Percentiles rank a stretch among this genome's conserved stretches.
Evolutionary conservation across 495 filamentous ascomycete species (phyloP).

Genomic region (Aspergillus carlsbadensis): DNA sequence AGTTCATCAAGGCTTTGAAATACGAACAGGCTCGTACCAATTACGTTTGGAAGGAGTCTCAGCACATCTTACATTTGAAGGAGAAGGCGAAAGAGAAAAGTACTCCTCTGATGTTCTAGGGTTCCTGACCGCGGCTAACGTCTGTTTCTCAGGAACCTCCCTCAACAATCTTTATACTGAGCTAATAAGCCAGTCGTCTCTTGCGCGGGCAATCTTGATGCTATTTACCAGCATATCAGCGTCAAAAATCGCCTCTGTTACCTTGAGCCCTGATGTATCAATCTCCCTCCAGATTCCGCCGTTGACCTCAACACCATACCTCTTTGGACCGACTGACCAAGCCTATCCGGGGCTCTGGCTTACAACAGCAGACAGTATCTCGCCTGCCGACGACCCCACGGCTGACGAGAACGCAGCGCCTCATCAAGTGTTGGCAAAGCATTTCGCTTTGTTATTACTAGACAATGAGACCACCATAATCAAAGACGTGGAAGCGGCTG

Average conservation of each 20-base stretch:
- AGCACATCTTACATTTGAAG: conserved; percentile 72
- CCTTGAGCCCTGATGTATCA: conserved; percentile 56
- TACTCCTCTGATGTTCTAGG: conserved; percentile 35
- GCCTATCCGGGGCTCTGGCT: conserved; percentile 74
- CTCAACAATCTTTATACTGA: conserved; percentile 48
- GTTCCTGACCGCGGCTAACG: background rate
- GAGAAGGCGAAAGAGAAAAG: conserved; percentile 75
- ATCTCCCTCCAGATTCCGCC: conserved; percentile 87
- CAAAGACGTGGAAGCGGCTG: conserved; percentile 76
- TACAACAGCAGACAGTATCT: conserved; percentile 78
- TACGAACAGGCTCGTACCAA: conserved; percentile 83
- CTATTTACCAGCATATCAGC: conserved; percentile 78
- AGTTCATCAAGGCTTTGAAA: conserved; percentile 83
- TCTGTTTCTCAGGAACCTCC: conserved; percentile 31
- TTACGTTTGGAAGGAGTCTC: conserved; percentile 86
- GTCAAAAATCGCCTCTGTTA: conserved; percentile 75
- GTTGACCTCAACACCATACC: conserved; percentile 68
- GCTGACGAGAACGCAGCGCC: conserved; percentile 51
- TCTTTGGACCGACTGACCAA: conserved; percentile 65
- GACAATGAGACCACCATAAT: conserved; percentile 81
- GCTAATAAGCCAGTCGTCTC: conserved; percentile 70
- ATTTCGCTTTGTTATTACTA: conserved; percentile 83
- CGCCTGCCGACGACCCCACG: conserved; percentile 59
- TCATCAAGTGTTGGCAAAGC: conserved; percentile 66
- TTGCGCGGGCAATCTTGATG: conserved; percentile 79